Conservation (phyloP, 2,329 filamentous ascomycete genomes). For the Clonostachys sp. region DNA sequence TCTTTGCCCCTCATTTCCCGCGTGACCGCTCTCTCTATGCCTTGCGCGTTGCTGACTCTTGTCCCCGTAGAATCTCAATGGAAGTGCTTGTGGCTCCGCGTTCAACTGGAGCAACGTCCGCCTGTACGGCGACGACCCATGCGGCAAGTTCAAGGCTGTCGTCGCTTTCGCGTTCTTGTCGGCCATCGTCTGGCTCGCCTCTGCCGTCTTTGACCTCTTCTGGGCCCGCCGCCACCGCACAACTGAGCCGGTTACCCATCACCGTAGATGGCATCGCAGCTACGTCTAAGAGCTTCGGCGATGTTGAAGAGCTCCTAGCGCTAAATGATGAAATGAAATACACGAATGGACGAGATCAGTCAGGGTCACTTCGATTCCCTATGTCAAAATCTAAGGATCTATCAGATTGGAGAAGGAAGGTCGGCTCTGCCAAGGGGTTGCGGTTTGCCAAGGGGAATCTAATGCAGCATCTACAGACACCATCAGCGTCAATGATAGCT, state of each 20-base stretch:
- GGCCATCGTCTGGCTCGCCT: conserved; percentile 66
- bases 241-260: conserved; percentile 17
- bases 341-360: too few species aligned
- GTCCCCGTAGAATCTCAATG: conserved; percentile 24
- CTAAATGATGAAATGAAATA: too few species aligned
- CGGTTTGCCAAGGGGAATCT: too few species aligned
- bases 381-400: too few species aligned
- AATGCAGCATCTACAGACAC: too few species aligned
- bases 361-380: too few species aligned
- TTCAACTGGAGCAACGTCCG: conserved; percentile 57
- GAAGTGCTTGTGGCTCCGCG: conserved; percentile 46
- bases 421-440: too few species aligned
- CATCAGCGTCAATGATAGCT: too few species aligned
- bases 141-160: conserved; percentile 65
- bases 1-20: not conserved
- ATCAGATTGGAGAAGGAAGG: too few species aligned
- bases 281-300: conserved; percentile 23
- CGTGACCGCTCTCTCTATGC: not conserved
- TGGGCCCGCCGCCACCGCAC: conserved; percentile 41
- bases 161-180: conserved; percentile 70
- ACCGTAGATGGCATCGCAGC: conserved; percentile 37
- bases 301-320: too few species aligned
- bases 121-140: conserved; percentile 43
- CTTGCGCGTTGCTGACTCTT: not conserved
- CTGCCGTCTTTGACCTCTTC: conserved; percentile 51